Conservation (phyloP, 2,329 filamentous ascomycete genomes). For the Fusarium chuoi region DNA sequence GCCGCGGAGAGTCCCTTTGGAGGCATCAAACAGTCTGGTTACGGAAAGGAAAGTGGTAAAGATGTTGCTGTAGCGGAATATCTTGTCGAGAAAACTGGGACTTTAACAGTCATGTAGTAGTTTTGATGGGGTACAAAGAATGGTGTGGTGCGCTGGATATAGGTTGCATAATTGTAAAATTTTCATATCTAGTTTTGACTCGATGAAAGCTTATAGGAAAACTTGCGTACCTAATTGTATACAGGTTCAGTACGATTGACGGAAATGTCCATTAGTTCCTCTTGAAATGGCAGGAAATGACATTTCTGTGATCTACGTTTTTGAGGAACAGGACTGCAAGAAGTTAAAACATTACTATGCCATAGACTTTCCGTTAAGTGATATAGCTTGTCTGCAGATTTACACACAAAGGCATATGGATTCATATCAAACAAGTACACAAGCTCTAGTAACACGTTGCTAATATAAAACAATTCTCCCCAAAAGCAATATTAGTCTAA, state of each 20-base stretch:
- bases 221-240: background rate
- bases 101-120: background rate
- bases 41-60: background rate
- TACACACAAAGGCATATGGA: no score
- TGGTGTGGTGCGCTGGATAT: background rate
- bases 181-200: background rate
- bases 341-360: no score
- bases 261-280: no score
- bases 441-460: no score
- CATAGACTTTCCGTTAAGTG: no score
- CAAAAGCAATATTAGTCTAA: no score
- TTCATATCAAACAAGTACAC: no score
- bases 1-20: background rate
- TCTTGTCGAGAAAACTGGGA: background rate
- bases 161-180: rapidly evolving
- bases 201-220: rapidly evolving
- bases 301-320: no score
- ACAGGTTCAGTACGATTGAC: rapidly evolving
- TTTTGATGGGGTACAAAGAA: background rate
- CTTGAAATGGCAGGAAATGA: no score
- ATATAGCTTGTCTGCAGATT: no score
- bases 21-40: background rate
- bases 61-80: background rate
- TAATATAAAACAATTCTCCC: no score
- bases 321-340: no score